Conservation (phyloP, 164 flowering plant genomes). For the Cinnamomum chago region DNA sequence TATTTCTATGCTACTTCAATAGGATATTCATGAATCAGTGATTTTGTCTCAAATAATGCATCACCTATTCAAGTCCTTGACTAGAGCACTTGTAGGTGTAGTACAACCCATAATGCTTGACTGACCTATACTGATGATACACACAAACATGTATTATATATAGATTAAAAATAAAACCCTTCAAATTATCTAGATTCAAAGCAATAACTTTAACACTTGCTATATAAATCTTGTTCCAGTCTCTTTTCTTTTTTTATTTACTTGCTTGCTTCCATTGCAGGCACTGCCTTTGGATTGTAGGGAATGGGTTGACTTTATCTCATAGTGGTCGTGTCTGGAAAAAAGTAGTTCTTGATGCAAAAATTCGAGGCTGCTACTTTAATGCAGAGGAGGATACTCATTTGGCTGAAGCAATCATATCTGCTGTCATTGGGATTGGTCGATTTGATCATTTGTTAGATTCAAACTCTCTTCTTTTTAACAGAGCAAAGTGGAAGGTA, state of each 20-base stretch:
- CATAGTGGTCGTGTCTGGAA: conserved; percentile 16
- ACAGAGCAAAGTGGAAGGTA: conserved; percentile 67
- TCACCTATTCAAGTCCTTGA: neutral
- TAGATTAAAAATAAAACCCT: neutral
- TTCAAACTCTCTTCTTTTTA: conserved; percentile 44
- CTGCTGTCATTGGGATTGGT: conserved; percentile 51
- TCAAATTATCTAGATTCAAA: neutral
- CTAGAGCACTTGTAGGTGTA: neutral
- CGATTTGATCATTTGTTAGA: conserved; percentile 56
- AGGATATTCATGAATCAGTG: neutral
- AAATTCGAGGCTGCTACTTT: conserved; percentile 18
- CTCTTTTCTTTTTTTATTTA: neutral
- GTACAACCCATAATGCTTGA: neutral
- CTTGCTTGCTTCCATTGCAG: conserved; percentile 45
- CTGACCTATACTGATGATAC: neutral
- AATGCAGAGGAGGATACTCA: conserved; percentile 13
- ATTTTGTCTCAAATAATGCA: too few species aligned
- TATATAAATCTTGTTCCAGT: neutral
- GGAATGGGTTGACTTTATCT: conserved; percentile 20
- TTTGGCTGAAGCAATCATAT: conserved; percentile 26
- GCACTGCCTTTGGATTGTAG: conserved; percentile 41
- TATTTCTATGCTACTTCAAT: conserved; percentile 17
- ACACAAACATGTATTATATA: neutral
- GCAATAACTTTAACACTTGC: too few species aligned
- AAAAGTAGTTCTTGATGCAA: conserved; percentile 22